These are phyloP conservation scores for Cunninghamia lanceolata DNA, from an alignment of 75 land plant genomes.

Conservation along the genomic window DNA sequence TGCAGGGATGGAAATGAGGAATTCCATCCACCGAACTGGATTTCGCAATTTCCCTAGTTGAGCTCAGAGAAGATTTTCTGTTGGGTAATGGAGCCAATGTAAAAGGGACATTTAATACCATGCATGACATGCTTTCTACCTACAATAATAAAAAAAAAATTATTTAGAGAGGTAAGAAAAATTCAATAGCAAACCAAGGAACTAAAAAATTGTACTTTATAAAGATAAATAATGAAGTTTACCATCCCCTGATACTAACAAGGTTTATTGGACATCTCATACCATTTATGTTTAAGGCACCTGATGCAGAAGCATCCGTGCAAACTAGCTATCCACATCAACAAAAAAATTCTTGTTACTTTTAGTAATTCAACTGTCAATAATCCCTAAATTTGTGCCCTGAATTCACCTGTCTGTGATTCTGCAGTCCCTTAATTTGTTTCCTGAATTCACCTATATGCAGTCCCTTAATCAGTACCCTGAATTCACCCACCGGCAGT, in stretches of 20 bases:
- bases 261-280: no score
- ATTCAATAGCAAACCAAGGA: not conserved
- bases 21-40: slow-evolving; percentile 3
- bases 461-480: no score
- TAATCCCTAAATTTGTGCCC: no score
- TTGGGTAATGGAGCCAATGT: not conserved
- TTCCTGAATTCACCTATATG: no score
- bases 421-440: no score
- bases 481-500: no score
- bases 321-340: not conserved
- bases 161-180: not conserved
- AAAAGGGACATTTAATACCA: not conserved
- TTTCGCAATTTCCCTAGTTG: not conserved
- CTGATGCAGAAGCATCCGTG: not conserved
- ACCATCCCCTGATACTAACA: not conserved
- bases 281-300: not conserved
- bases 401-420: no score
- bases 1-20: slow-evolving; percentile 7
- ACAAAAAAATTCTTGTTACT: not conserved
- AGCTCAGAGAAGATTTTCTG: not conserved
- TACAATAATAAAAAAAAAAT: not conserved
- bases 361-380: no score
- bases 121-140: slow-evolving; percentile 1
- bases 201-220: not conserved
- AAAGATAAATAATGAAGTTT: not conserved